A percentile compares a stretch with the other conserved stretches of the same genome.
These are phyloP conservation scores for Annulohypoxylon moriforme DNA, from an alignment of 495 filamentous ascomycete genomes.

Conservation along the genomic window DNA sequence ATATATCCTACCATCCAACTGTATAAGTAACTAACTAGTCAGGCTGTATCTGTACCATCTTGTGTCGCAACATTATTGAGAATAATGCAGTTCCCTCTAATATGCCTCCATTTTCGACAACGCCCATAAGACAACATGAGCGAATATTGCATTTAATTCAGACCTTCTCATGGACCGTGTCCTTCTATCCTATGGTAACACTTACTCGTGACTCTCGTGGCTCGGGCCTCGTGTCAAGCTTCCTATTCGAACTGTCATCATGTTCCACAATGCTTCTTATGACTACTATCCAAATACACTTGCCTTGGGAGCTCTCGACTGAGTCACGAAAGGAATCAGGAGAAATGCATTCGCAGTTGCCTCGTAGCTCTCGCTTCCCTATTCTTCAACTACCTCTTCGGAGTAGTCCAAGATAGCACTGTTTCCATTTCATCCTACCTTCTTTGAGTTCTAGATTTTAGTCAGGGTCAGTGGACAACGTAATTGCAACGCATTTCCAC, in stretches of 20 bases:
- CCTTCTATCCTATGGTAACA: slow-evolving; percentile 19
- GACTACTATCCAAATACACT: not conserved
- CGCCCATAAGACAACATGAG: not conserved
- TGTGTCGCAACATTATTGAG: not conserved
- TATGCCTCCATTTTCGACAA: not conserved
- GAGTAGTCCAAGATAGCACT: not conserved
- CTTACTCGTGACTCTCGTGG: slow-evolving; percentile 29
- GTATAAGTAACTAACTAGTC: not conserved
- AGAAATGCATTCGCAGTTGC: not conserved
- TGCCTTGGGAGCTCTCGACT: not conserved
- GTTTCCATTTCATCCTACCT: not conserved
- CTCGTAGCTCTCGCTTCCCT: not conserved
- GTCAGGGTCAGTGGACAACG: not conserved
- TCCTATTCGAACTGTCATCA: not conserved
- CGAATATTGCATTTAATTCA: not conserved
- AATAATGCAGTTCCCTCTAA: not conserved
- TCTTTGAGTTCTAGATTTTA: not conserved
- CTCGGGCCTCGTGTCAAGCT: slow-evolving; percentile 20
- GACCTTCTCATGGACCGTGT: not conserved
- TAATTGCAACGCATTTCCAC: not conserved
- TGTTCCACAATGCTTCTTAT: slow-evolving; percentile 19
- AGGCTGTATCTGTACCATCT: not conserved
- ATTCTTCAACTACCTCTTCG: not conserved
- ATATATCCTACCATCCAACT: not conserved
- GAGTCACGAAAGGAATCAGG: not conserved